Conservation (phyloP, 495 filamentous ascomycete genomes). For the Annulohypoxylon bovei region DNA sequence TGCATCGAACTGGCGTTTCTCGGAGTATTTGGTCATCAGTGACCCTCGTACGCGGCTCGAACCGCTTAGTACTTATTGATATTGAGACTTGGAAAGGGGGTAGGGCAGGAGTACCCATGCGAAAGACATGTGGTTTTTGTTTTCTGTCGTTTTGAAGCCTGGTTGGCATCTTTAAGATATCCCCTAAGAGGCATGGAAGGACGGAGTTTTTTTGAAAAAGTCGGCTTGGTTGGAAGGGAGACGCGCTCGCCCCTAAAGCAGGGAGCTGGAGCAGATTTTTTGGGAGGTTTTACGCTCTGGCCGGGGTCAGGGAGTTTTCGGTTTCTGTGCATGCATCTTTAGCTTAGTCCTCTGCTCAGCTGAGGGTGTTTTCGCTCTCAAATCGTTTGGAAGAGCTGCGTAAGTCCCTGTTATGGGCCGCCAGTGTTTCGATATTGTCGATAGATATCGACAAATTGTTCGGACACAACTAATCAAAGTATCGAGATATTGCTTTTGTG, state of each 20-base stretch:
- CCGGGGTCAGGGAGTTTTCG: slow-evolving; percentile 1
- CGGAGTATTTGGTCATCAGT: slow-evolving; percentile 2
- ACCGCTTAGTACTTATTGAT: not conserved
- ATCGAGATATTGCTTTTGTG: not conserved
- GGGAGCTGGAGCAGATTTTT: slow-evolving; percentile 1
- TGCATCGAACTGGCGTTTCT: slow-evolving; percentile 24
- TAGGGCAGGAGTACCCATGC: not conserved
- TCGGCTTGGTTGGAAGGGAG: not conserved
- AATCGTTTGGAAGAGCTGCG: not conserved
- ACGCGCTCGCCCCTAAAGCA: not conserved
- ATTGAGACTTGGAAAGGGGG: not conserved
- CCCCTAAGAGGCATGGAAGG: slow-evolving; percentile 15
- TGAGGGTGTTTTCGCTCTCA: not conserved
- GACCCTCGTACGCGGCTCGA: not conserved
- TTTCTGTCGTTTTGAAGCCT: slow-evolving; percentile 3
- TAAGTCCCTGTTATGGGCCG: slow-evolving; percentile 12
- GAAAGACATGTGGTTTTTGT: slow-evolving; percentile 2
- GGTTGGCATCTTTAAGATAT: slow-evolving; percentile 29
- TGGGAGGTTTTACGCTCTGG: not conserved
- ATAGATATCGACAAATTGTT: slow-evolving; percentile 19
- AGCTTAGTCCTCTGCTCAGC: not conserved
- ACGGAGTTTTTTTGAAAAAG: slow-evolving; percentile 21
- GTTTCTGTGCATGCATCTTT: not conserved
- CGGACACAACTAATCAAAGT: not conserved
- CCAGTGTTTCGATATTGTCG: slow-evolving; percentile 1